phyloP scores from a whole-genome alignment of 2,329 filamentous ascomycete species.

The Aspergillus pseudoglaucus region DNA sequence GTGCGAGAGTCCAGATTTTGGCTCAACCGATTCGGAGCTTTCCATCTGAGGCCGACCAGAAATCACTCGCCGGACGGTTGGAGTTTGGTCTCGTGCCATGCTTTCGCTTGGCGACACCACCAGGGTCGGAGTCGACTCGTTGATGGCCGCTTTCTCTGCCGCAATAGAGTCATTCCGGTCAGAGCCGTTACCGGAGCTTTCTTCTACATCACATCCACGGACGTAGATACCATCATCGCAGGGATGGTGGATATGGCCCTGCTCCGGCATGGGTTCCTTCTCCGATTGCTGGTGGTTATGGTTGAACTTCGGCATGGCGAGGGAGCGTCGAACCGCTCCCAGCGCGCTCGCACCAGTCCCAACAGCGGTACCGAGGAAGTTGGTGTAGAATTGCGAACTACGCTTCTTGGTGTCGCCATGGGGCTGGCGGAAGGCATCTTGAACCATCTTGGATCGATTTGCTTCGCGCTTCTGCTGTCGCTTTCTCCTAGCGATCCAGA shows the following conservation, averaged over 20 bases:
- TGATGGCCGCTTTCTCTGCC: neutral
- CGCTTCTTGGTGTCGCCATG: neutral
- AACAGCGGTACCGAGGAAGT: neutral
- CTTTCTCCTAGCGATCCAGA: no score
- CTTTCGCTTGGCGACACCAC: neutral
- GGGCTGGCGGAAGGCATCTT: neutral
- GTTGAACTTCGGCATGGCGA: neutral
- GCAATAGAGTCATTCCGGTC: neutral
- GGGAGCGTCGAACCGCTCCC: neutral
- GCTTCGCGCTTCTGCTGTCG: neutral
- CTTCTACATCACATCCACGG: no score
- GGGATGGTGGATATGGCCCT: neutral
- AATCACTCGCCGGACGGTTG: neutral
- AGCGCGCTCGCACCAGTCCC: neutral
- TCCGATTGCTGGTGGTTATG: neutral
- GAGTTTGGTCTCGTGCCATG: neutral
- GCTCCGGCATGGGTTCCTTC: no score
- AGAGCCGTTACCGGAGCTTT: neutral
- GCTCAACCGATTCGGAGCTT: neutral
- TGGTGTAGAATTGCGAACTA: neutral
- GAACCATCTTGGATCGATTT: neutral
- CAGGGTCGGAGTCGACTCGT: neutral
- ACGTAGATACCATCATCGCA: neutral
- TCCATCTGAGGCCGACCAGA: neutral
- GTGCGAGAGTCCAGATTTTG: neutral